Percentiles rank a stretch among this genome's conserved stretches.
These are phyloP conservation scores for Tulasnella sp. DNA, from an alignment of 768 basidiomycete genomes.

Conservation along the genomic window DNA sequence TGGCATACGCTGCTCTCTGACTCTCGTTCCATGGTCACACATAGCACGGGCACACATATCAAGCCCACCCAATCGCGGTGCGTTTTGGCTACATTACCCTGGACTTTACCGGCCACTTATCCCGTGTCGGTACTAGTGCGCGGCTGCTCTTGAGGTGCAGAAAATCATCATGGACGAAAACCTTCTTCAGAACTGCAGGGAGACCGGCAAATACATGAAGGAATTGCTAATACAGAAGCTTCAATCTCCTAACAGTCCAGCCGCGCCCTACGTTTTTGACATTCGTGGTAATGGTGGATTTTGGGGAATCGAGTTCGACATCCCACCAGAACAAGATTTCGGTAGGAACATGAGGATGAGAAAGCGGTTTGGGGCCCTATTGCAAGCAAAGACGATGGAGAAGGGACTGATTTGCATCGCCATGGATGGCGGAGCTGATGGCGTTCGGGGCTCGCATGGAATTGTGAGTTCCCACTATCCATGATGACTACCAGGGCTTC, in stretches of 20 bases:
- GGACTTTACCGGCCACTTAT: slow-evolving; percentile 45
- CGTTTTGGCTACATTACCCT: neutral
- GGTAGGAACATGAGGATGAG: slow-evolving; percentile 45
- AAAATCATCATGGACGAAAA: slow-evolving; percentile 64
- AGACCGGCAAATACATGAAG: slow-evolving; percentile 58
- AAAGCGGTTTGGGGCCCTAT: slow-evolving; percentile 58
- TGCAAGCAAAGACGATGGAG: slow-evolving; percentile 65
- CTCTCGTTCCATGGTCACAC: neutral
- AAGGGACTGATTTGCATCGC: slow-evolving; percentile 71
- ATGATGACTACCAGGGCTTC: neutral
- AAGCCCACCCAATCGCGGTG: slow-evolving; percentile 44
- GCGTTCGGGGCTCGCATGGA: slow-evolving; percentile 66
- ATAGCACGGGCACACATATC: slow-evolving; percentile 80
- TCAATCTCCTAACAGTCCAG: slow-evolving; percentile 51
- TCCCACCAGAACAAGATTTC: slow-evolving; percentile 39
- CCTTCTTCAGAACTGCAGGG: slow-evolving; percentile 61
- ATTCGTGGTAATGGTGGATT: slow-evolving; percentile 81
- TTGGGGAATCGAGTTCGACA: slow-evolving; percentile 82
- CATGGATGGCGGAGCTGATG: slow-evolving; percentile 68
- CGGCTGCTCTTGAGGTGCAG: slow-evolving; percentile 78
- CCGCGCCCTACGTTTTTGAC: slow-evolving; percentile 68
- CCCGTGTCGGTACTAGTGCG: slow-evolving; percentile 65
- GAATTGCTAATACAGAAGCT: slow-evolving; percentile 54
- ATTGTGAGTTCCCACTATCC: slow-evolving; percentile 38
- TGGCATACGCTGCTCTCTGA: neutral